Base-by-base conservation (phyloP, 441 rosid species). In the Gossypium trilobum region DNA sequence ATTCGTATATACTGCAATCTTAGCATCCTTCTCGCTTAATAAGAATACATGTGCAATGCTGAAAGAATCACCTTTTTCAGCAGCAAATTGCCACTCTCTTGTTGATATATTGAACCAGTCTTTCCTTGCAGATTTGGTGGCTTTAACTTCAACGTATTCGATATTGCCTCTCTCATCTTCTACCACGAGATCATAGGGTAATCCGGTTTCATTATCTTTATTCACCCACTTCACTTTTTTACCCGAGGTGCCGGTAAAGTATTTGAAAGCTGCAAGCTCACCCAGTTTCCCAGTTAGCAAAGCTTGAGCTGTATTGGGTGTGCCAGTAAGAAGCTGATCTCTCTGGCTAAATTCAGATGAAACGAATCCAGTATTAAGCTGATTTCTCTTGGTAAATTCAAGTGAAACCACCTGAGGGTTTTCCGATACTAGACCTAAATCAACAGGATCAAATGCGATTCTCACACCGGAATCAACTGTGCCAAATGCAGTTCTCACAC, bases 81-180 rank as follows among this genome's bases (percentile, higher is more conserved):
- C 73, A 52, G 97, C 97, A 72, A 88, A 90, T 68, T 89, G 89
- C 96, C 97, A 95, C 78, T 95, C 97, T 70, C 94, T 89, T 50
- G 77, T 78, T 59, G 99, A 66, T 75, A 95, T 85, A 27, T 74
- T 75, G 85, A 92, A 95, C 93, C 89, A 88, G 75, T 95, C 95
- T 79, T 92, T 95, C 73, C 81, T 78, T 1, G 80, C 81, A 27
- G 89, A 89, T 48, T 54, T 84, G 2, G 99, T 92, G 7, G 99
- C 88, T 82, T 95, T 95, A 42, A 95, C 99, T 82, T 95, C 99
- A n/a, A 92, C 73, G 57, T 89, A 92, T 70, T 87, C 84, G 33
- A 61, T 74, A 54, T 27, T 33, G 70, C 76, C 80, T 78, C 73
- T 78, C 36, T 74, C 79, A 61, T 88, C 88, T 64, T 79, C 85